Conservation (phyloP, 805 yeast species). For the Nakazawaea holstii region DNA sequence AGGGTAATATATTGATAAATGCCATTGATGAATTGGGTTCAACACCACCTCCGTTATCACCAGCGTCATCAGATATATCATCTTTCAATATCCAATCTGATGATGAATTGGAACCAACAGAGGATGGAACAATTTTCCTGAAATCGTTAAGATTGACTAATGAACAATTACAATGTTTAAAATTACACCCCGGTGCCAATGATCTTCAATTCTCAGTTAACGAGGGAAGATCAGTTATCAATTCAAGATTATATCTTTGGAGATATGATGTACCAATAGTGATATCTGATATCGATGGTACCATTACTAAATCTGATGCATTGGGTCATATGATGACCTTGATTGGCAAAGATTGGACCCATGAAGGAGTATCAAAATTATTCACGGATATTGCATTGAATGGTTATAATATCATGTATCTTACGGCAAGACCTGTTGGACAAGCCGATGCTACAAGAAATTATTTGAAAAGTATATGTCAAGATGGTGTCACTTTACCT, state of each 20-base stretch:
- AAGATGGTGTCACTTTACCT: conserved; percentile 72
- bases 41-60: conserved; percentile 16
- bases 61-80: conserved; percentile 20
- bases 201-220: conserved; percentile 74
- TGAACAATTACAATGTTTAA: conserved; percentile 74
- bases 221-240: conserved; percentile 73
- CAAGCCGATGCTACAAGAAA: conserved; percentile 89
- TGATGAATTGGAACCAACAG: conserved; percentile 16
- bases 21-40: conserved; percentile 15
- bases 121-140: conserved; percentile 38
- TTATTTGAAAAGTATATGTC: conserved; percentile 72
- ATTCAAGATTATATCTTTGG: conserved; percentile 79
- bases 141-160: conserved; percentile 88
- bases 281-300: conserved; percentile 96
- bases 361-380: conserved; percentile 87
- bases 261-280: conserved; percentile 80
- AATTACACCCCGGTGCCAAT: conserved; percentile 75
- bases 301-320: conserved; percentile 96
- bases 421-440: conserved; percentile 94
- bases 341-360: conserved; percentile 98
- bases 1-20: conserved; percentile 60
- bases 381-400: conserved; percentile 82
- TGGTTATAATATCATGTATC: conserved; percentile 89
- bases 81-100: conserved; percentile 17
- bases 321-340: conserved; percentile 91